Base-by-base conservation (phyloP, 257 asterid species). In the Capsicum chinense region DNA sequence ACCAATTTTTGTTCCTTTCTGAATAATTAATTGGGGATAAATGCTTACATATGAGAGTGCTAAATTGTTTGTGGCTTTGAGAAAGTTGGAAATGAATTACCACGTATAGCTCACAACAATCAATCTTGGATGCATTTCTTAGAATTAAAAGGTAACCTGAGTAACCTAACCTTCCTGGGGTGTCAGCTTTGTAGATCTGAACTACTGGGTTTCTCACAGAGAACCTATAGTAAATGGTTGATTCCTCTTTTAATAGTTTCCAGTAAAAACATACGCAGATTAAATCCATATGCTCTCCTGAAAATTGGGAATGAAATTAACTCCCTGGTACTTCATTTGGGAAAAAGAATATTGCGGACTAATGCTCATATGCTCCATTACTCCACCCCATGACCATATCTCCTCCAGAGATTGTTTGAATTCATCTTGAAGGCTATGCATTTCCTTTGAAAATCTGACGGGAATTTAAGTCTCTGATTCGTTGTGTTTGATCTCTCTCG, bases 331-430 rank as follows among this genome's bases (percentile, higher is more conserved):
- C 81, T 26, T 76, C 26, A 52, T 76, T 54, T 76, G 15, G 63
- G 14, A 76, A 76, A 76, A 76, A 54, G 26, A 26, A 26, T 54
- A 58, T 54, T 56, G 11, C 9, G 42, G 80, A n/a, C 59, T 81
- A 58, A 74, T 33, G 47, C 81, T 83, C 67, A 68, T 88, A 66
- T 83, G 26, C 79, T 80, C 69, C 62, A 80, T 58, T 52, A 83
- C 56, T 17, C 54, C 21, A 74, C 59, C 64, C 63, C 48, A 52
- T 76, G 48, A 76, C 64, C 47, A 26, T 76, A 21, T 26, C 48
- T 76, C 26, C 81, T 54, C 14, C 26, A 13, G 26, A 76, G 48
- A 76, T 76, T 21, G 60, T 52, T 76, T 76, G 48, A 7, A 7
- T 76, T 52, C 48, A 21, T 76, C 50, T 76, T 54, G 33, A 54